Evolutionary conservation across 2,329 filamentous ascomycete genomes (phyloP), one percentile per base, ranked within the genome.

Genomic region (Phialophora tarda): DNA sequence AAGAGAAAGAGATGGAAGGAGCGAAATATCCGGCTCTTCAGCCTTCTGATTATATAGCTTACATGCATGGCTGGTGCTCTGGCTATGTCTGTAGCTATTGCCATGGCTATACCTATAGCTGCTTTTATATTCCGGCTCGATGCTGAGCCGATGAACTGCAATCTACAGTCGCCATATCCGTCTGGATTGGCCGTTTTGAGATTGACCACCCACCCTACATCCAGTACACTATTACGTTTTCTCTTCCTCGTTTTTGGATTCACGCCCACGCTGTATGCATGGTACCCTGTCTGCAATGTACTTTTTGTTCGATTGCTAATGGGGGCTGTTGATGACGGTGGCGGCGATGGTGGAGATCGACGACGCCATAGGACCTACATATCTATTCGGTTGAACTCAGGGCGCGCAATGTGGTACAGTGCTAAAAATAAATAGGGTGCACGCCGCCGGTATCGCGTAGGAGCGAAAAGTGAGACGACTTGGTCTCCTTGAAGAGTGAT

Each of bases 1-100:
- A 21, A 50, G 34, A 41, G 34, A 5, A 12, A 7, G 32, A 34
- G 32, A 34, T 17, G 14, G 63, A 17, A 41, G 14, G 23, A 44
- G 47, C 57, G 57, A 70, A 68, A 70, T 62, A 63, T 70, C 65
- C 55, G 68, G 68, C 68, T 70, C 65, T 67, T 70, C 68, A 68
- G 68, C 68, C 63, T 14, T 21, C 8, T 44, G 38, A n/a, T 44
- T 44, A 21, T 6, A 44, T 44, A 8, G 38, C 38, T 44, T 7
- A 44, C 17, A 41, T 7, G 6, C 38, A 44, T n/a, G 8, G 14
- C 17, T 44, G 17, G 28, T 23, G 10, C 44, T 2, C 23, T 21
- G 1, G 34, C 34, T 17, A 10, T 17, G 14, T 41, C 14, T 41
- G 34, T 17, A 17, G 34, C 14, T 41, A 41, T 41, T 10, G 14